phyloP scores from a whole-genome alignment of 139 green algal genomes.

The Spirogloea muscicola region DNA sequence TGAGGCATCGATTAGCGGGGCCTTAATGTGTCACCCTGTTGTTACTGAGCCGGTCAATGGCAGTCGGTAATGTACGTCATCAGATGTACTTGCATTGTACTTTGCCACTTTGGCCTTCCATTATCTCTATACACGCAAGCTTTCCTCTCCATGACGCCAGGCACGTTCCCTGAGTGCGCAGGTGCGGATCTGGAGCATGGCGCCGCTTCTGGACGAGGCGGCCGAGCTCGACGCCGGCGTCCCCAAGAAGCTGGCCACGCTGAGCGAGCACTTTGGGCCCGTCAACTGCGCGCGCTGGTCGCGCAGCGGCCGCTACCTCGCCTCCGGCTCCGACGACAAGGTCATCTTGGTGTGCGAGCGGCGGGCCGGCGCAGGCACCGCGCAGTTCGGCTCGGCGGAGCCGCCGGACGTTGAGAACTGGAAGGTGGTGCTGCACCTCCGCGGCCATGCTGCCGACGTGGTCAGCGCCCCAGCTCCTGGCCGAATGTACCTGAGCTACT shows the following conservation, averaged over 20 bases:
- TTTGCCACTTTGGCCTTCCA: too few species aligned
- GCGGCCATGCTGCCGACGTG: conserved; percentile 78
- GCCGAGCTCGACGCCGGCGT: conserved; percentile 53
- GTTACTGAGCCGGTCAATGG: too few species aligned
- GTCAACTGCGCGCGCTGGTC: conserved; percentile 83
- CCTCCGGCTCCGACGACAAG: conserved; percentile 75
- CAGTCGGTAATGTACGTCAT: too few species aligned
- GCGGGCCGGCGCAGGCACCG: conserved; percentile 48
- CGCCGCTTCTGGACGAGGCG: conserved; percentile 55
- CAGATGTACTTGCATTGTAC: too few species aligned
- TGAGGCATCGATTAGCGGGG: too few species aligned
- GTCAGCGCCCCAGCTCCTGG: too few species aligned
- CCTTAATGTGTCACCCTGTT: too few species aligned
- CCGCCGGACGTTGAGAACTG: conserved; percentile 83
- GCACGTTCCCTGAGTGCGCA: too few species aligned
- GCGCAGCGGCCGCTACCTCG: conserved; percentile 58
- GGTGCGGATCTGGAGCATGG: conserved; percentile 52
- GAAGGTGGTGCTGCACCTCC: conserved; percentile 54
- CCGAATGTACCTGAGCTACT: too few species aligned
- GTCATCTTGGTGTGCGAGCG: conserved; percentile 68
- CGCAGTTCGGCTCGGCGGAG: conserved; percentile 58
- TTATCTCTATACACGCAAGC: too few species aligned
- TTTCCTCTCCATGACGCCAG: too few species aligned
- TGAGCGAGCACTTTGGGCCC: conserved; percentile 66
- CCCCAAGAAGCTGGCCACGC: conserved; percentile 68